Base-by-base conservation (phyloP, 2,329 filamentous ascomycete species). In the Xylariaceae sp. region DNA sequence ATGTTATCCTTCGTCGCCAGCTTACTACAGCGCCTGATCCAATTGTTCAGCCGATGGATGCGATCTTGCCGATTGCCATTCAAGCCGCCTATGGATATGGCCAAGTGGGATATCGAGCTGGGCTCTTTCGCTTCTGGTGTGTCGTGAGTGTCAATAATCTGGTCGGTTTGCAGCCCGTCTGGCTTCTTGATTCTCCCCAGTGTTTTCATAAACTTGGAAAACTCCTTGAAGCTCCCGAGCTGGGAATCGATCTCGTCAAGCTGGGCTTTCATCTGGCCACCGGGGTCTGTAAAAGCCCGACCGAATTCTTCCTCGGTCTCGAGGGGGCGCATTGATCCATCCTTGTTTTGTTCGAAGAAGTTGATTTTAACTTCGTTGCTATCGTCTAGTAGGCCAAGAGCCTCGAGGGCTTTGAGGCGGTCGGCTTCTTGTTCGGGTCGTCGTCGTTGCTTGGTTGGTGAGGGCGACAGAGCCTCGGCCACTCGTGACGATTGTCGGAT, bases 301-400 rank as follows among this genome's bases (percentile, higher is more conserved):
- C 61, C 66, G 51, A 77, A 77, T 7, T 71, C 71, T n/a, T 73
- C 66, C 44, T 73, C 66, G 51, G 68, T 60, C 10, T 60, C 56
- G 16, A 80, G 63, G 56, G 72, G 70, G 14, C 64, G 70, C 12
- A 76, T 59, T 7, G 62, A 59, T 31, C 72, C 73, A 31, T 65
- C 57, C 3, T 69, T 67, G 13, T 71, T 70, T 60, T 80, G 73
- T 49, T 82, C 76, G 54, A 78, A 82, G 60, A 72, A 80, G 9
- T 73, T 71, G 11, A 80, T 69, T 2, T 68, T 57, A 6, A 63
- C 42, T 50, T 62, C 58, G 40, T 56, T 51, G 11, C 47, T 50
- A 9, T 63, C 56, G 31, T 56, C 56, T 6, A 63, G 44, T 10
- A 71, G 62, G 7, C 67, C 67, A 2, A 69, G 54, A 3, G 58